A percentile compares a stretch with the other conserved stretches of the same genome.
Evolutionary conservation across 345 rosid species (phyloP).

Genomic region (Hypericum androsaemum): DNA sequence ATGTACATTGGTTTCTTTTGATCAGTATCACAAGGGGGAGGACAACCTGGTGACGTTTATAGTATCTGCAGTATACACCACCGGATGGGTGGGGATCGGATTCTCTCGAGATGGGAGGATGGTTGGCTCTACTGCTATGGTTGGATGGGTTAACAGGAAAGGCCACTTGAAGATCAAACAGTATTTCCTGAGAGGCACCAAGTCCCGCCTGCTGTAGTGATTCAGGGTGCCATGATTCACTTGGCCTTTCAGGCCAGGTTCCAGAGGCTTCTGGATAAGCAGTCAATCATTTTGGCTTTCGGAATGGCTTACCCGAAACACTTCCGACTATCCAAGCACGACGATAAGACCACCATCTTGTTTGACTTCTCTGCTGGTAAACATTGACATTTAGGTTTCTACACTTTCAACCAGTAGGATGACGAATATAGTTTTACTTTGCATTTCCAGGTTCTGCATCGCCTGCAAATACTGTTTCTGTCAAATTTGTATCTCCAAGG

Average conservation of each 20-base stretch:
- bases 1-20: neutral
- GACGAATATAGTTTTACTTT: too few relatives aligned
- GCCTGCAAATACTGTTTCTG: neutral
- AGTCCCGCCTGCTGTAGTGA: slow-evolving; percentile 59
- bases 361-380: slow-evolving; percentile 58
- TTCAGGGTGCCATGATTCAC: slow-evolving; percentile 67
- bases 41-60: slow-evolving; percentile 60
- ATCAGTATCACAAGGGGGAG: slow-evolving; percentile 57
- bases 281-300: slow-evolving; percentile 64
- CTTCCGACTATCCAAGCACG: slow-evolving; percentile 45
- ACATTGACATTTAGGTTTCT: neutral
- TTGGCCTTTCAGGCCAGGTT: slow-evolving; percentile 73
- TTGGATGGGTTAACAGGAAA: slow-evolving; percentile 71
- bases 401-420: neutral
- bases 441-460: slow-evolving; percentile 32
- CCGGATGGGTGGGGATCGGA: slow-evolving; percentile 91
- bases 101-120: slow-evolving; percentile 82
- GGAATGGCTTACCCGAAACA: slow-evolving; percentile 44
- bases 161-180: slow-evolving; percentile 71
- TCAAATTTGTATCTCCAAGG: too few relatives aligned
- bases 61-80: slow-evolving; percentile 66
- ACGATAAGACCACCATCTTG: slow-evolving; percentile 51
- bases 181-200: slow-evolving; percentile 59
- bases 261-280: slow-evolving; percentile 33
- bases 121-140: slow-evolving; percentile 87